Percentiles rank a stretch among this genome's conserved stretches.
Conservation (phyloP, 2,329 filamentous ascomycete genomes). For the Leptographium radiaticola region DNA sequence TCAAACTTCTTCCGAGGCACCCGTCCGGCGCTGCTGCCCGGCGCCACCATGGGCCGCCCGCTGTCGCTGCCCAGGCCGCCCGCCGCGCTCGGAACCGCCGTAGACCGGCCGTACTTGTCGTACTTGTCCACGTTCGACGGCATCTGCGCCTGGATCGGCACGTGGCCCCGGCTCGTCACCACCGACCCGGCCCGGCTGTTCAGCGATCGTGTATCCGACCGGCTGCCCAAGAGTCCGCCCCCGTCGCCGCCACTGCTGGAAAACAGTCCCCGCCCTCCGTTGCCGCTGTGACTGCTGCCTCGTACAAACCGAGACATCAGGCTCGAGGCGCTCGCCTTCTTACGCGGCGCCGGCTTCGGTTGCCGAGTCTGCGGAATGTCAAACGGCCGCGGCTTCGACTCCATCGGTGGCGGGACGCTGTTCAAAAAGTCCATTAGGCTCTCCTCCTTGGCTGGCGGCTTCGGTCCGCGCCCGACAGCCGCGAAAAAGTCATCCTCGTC, state of each 20-base stretch:
- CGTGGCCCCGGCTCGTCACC: conserved; percentile 24
- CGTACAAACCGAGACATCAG: conserved; percentile 46
- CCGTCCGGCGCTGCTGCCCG: conserved; percentile 17
- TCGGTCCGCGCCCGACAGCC: conserved; percentile 24
- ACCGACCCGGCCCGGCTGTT: conserved; percentile 24
- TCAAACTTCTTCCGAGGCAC: conserved; percentile 46
- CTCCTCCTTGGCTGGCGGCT: conserved; percentile 42
- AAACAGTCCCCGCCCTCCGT: background rate
- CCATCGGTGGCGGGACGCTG: conserved; percentile 52
- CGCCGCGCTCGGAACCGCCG: conserved; percentile 8
- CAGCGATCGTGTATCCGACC: conserved; percentile 22
- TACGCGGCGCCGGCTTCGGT: conserved; percentile 33
- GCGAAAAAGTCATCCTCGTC: conserved; percentile 36
- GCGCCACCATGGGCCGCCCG: background rate
- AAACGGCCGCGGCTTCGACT: conserved; percentile 25
- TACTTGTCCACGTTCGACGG: conserved; percentile 27
- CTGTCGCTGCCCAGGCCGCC: background rate
- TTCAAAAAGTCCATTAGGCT: conserved; percentile 62
- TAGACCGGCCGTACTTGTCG: conserved; percentile 22
- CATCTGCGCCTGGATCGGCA: conserved; percentile 40
- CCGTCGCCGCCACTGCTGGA: background rate
- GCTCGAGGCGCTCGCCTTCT: conserved; percentile 50
- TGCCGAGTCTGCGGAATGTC: conserved; percentile 20
- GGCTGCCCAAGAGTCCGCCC: background rate
- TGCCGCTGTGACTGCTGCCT: conserved; percentile 16